phyloP scores from a whole-genome alignment of 2,329 filamentous ascomycete genomes.

The Diaporthe velutina region DNA sequence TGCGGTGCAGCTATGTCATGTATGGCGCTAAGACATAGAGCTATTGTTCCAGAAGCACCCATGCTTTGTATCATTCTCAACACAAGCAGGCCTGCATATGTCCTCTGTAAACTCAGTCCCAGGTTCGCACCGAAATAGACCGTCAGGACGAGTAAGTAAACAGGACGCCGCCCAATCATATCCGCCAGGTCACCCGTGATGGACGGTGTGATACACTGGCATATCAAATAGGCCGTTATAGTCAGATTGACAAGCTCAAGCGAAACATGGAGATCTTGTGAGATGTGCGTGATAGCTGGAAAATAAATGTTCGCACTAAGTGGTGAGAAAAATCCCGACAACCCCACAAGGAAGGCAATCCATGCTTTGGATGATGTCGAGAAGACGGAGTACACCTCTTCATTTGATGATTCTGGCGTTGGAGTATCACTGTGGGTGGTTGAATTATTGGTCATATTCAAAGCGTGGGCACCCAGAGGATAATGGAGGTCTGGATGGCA shows the following conservation, averaged over 20 bases:
- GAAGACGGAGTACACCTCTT: no score
- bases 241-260: neutral
- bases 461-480: no score
- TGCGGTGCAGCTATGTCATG: neutral
- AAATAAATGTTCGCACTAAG: no score
- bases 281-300: neutral
- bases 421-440: no score
- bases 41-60: constrained; percentile 2
- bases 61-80: constrained; percentile 16
- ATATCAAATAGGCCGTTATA: neutral
- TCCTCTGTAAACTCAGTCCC: neutral
- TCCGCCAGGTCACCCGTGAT: constrained; percentile 34
- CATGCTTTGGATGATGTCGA: no score
- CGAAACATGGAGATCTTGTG: neutral
- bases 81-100: neutral
- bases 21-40: neutral
- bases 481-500: no score
- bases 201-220: neutral
- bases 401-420: no score
- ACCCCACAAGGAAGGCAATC: no score
- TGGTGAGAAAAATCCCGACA: no score
- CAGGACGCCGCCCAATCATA: constrained; percentile 35
- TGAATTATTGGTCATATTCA: no score
- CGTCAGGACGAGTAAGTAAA: constrained; percentile 1
- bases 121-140: constrained; percentile 13